Evolutionary conservation across 768 basidiomycete species (phyloP), one percentile per base, ranked within the genome.

Genomic region (Boletus vinaceobasis): DNA sequence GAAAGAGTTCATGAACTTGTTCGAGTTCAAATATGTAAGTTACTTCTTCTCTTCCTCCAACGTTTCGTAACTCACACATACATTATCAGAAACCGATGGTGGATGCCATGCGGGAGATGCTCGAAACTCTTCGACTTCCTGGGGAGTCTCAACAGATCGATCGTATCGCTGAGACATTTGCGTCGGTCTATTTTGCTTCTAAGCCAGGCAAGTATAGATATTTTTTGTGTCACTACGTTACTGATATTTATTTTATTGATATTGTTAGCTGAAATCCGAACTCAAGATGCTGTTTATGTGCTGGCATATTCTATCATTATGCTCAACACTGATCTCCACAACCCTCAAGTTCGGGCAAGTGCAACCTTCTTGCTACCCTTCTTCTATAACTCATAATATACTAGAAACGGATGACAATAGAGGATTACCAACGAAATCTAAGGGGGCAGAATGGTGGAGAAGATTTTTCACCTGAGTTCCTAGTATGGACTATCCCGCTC

Each of bases 271-370:
- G 95, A 95, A 69, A 87, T 98, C 60, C 91, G 88, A 66, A 86
- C 77, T 52, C 85, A 93, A 73, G 97, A 98, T 67, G 91, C 96
- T 5, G 90, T 92, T 19, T 95, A 97, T 71, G 90, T 99, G 8
- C 74, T 99, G 26, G 84, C 96, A 1, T 99, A 87, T 70, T 98
- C 97, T 0, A 87, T 99, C 56, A 98, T 99, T 70, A 83, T 99
- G 93, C 82, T 99, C 47, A 99, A 99, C 72, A 99, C 97, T 8
- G 97, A 99, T 74, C 83, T 85, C 32, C 95, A 98, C 68, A 98
- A 91, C 66, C 94, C 95, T 13, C 93, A 97, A 78, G 82, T 95
- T 57, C 76, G 90, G 67, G 93, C 89, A 67, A 69, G 86, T 53
- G 64, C 11, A 26, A 47, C 35, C 43, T 1, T 35, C n/a, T 55